Evolutionary conservation across 345 rosid genomes (phyloP), one percentile per base, ranked within the genome.

Genomic region (Sonneratia alba): DNA sequence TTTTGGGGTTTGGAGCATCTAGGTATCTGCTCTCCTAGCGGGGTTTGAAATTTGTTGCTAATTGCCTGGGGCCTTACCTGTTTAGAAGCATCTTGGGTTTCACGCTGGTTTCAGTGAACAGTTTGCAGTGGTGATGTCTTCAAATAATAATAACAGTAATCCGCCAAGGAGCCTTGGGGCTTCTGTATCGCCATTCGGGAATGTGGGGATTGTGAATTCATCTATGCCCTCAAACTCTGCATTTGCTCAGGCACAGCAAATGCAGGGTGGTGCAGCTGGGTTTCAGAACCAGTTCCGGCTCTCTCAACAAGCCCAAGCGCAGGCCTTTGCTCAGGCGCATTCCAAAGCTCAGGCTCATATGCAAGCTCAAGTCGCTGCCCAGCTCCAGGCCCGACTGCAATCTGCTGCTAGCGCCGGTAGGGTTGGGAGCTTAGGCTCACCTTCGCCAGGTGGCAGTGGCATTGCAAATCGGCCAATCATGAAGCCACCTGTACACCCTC

Each of bases 331-430:
- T 0, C 82, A 79, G 27, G 85, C 81, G 0, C 85, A 82, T 62
- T 68, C 75, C 34, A 68, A 77, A 62, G 77, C 79, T 72, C 80
- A 80, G 68, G 83, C 79, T 21, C 83, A 79, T 47, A 77, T 78
- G 0, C 82, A 81, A 18, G 84, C 79, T 22, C 85, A 82, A 40
- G 75, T 83, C 2, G 85, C 84, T 55, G 91, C 81, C 24, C 98
- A 91, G 61, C 75, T 87, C 32, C 98, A 94, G 77, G 97, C 97
- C 47, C 97, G 88, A 42, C 67, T 89, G 11, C 97, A 89, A 73
- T 27, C 66, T 34, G 89, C 91, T 27, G 90, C 73, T 64, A 63
- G 72, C 36, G 93, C 86, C 81, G 75, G 87, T 4, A 86, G 84
- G 47, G 74, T 88, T 47, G 87, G 86, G 32, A 86, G 79, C 45